These are phyloP conservation scores for Verticillium alfalfae DNA, from an alignment of 2,329 filamentous ascomycete genomes.

Conservation along the genomic window DNA sequence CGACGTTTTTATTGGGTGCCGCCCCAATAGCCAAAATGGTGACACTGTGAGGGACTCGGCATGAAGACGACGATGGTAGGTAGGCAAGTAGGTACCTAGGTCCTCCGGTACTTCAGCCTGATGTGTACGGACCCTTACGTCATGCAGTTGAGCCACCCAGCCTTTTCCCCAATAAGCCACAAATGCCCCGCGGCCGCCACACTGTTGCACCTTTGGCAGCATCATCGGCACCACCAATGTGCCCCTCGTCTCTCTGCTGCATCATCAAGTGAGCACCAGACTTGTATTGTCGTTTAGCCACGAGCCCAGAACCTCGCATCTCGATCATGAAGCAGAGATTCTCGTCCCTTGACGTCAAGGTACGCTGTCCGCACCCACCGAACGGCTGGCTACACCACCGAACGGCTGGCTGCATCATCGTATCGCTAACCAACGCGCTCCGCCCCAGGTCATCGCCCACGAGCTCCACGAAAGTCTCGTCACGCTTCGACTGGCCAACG, in stretches of 20 bases:
- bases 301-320: not conserved
- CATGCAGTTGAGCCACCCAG: not conserved
- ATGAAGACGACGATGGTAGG: no score
- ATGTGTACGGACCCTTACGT: not conserved
- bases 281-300: not conserved
- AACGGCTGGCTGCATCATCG: not conserved
- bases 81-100: no score
- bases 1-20: no score
- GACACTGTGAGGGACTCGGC: no score
- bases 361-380: constrained; percentile 16
- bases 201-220: not conserved
- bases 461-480: constrained; percentile 77
- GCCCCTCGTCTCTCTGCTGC: not conserved
- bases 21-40: no score
- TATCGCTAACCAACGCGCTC: constrained; percentile 3
- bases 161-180: not conserved
- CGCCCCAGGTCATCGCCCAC: constrained; percentile 76
- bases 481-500: constrained; percentile 78
- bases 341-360: constrained; percentile 74
- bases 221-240: not conserved
- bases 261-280: not conserved
- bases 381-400: no score
- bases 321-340: constrained; percentile 72
- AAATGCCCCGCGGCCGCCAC: not conserved
- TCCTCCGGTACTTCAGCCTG: no score